Conservation (phyloP, 441 rosid genomes). For the Pelargonium cotyledonis region DNA sequence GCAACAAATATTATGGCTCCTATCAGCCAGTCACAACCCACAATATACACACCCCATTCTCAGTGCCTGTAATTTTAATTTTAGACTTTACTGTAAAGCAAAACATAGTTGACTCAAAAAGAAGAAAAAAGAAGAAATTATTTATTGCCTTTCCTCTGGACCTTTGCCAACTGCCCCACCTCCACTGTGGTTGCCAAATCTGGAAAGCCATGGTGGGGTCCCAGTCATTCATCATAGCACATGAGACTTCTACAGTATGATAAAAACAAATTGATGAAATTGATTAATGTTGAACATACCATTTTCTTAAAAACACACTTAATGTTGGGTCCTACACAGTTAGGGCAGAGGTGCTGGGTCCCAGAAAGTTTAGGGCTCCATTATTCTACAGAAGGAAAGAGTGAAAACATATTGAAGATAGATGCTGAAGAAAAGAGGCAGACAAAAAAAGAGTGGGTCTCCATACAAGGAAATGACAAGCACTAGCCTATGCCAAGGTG, state of each 20-base stretch:
- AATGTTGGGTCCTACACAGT: not conserved
- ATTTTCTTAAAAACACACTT: not conserved
- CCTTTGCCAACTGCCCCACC: not conserved
- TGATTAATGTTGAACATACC: not conserved
- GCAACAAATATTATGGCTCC: not conserved
- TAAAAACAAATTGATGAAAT: not conserved
- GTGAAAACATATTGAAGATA: not conserved
- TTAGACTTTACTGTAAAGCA: not conserved
- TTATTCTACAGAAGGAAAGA: not conserved
- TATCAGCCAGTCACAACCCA: too few species aligned
- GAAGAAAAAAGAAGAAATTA: not conserved
- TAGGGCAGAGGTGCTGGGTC: not conserved
- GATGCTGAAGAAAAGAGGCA: conserved; percentile 1
- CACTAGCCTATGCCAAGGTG: not conserved
- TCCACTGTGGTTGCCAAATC: not conserved
- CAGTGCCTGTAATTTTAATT: not conserved
- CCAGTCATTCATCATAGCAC: conserved; percentile 1
- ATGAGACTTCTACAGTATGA: not conserved
- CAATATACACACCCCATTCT: too few species aligned
- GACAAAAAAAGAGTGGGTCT: conserved; percentile 6
- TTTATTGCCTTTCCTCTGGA: not conserved
- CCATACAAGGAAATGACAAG: conserved; percentile 6
- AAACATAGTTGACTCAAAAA: conserved; percentile 5
- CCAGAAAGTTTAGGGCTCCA: conserved; percentile 3
- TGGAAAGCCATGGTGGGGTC: conserved; percentile 1